Evolutionary conservation across 345 rosid genomes (phyloP), one percentile per base, ranked within the genome.

Genomic region (Diplotaxis tenuifolia): DNA sequence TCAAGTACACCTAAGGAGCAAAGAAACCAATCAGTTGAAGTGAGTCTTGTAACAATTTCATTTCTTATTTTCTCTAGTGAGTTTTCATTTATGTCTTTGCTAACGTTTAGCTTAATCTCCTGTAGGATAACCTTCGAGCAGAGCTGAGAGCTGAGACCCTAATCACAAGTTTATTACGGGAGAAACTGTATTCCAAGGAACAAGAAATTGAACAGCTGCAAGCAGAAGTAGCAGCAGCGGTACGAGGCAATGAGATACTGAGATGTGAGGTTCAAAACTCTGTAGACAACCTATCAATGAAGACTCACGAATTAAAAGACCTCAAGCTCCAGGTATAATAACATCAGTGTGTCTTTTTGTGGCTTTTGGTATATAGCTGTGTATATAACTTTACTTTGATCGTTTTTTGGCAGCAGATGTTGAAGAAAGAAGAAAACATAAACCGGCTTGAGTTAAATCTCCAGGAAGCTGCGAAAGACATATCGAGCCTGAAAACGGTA

Each of bases 181-280:
- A 96, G 86, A 96, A 92, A 80, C 84, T 92, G 61, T 88, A 83
- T 67, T 86, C 89, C 14, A 90, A 88, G 83, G 98, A 92, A 84
- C 65, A 81, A 79, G 97, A 96, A 83, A 87, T 82, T 23, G 93
- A 92, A 77, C 97, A 83, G 82, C 58, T 96, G 74, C 90, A 90
- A 78, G 94, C 93, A 49, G 97, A 96, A 81, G 16, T 92, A 47
- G 89, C 97, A 56, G 84, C 97, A 36, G 90, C 88, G 5, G 93
- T 90, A 45, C 85, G 97, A 69, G 88, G 96, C 22, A 89, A 84
- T 56, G 96, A 92, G 75, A 83, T 90, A 54, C 89, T 96, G 47
- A 80, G 80, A 73, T 75, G 82, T 73, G 96, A 96, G 82, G 78
- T 88, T 63, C 89, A 90, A 66, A 86, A 80, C 71, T 81, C 87